Evolutionary conservation across 2,329 filamentous ascomycete species (phyloP), one percentile per base, ranked within the genome.

Genomic region (Colletotrichum tabaci): DNA sequence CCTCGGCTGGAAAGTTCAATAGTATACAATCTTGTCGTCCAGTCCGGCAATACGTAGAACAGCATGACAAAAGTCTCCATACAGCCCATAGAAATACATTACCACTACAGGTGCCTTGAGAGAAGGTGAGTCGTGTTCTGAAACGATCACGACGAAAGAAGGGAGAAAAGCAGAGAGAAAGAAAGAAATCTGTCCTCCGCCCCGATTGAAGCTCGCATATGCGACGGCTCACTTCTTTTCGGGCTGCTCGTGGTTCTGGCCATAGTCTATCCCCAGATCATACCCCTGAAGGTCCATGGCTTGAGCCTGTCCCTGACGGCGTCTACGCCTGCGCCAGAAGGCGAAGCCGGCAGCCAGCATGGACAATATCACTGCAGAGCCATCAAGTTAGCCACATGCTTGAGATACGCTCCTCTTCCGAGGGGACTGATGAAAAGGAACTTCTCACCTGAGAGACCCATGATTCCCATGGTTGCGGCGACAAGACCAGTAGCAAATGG

Each of bases 321-420:
- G 53, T 21, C 6, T 38, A n/a, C 53, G 53, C 53, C 8, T 40
- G n/a, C 53, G 53, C 53, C 53, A 56, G n/a, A 56, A 15, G n/a
- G 40, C 13, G 18, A 56, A 40, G 53, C 53, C 53, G 8, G 26
- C 12, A 5, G 21, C 2, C 2, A 56, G 12, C 18, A 56, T 18
- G 10, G 10, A 6, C 53, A 56, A 7, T 9, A 35, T 40, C 8
- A 56, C 53, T 56, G 13, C 38, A 23, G 10, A 21, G 18, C 12
- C 5, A 16, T 13, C 21, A n/a, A 15, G n/a, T 56, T 13, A 56
- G 53, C 35, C n/a, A 40, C 16, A 3, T 12, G 12, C 7, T 23
- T 16, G 13, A 44, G 2, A 10, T 2, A 40, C 13, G 7, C 4
- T 7, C 15, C 9, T 30, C 15, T 2, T 6, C 7, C 18, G 9